phyloP scores from a whole-genome alignment of 148 eudicot species.

The Nepenthes gracilis region DNA sequence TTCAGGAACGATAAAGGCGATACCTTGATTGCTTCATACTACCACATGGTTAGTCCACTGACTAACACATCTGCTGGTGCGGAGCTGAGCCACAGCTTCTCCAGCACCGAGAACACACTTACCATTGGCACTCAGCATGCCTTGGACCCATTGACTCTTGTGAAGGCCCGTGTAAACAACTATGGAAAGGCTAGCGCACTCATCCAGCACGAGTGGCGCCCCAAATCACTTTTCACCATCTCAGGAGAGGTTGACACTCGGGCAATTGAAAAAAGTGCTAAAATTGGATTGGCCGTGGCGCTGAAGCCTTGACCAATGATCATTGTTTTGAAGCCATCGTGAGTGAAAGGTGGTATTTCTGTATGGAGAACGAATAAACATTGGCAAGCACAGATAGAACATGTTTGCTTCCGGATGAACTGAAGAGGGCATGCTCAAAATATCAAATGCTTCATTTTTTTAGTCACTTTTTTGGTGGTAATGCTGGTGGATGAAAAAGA shows the following conservation, averaged over 20 bases:
- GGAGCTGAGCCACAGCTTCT: constrained; percentile 65
- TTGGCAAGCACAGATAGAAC: too few relatives aligned
- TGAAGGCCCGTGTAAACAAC: constrained; percentile 67
- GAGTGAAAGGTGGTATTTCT: not conserved
- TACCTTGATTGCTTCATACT: constrained; percentile 51
- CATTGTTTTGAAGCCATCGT: not conserved
- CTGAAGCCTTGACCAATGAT: constrained; percentile 46
- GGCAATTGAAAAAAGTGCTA: constrained; percentile 61
- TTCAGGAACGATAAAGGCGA: constrained; percentile 79
- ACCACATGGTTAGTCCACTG: constrained; percentile 42
- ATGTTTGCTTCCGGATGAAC: too few relatives aligned
- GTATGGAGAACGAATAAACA: constrained; percentile 1
- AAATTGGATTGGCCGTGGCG: constrained; percentile 70
- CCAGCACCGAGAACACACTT: constrained; percentile 61
- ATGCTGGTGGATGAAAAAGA: too few relatives aligned
- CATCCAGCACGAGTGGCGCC: constrained; percentile 74
- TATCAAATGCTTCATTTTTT: too few relatives aligned
- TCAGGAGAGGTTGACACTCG: constrained; percentile 81
- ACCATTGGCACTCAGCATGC: constrained; percentile 62
- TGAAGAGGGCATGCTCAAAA: too few relatives aligned
- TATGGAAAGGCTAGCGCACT: constrained; percentile 62
- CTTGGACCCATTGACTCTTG: constrained; percentile 54
- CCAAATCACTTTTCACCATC: constrained; percentile 58
- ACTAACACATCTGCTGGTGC: constrained; percentile 54
- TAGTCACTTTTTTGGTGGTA: too few relatives aligned